A percentile compares a stretch with the other conserved stretches of the same genome.
phyloP scores from a whole-genome alignment of 768 basidiomycete genomes.

The Leucogyrophana mollusca region DNA sequence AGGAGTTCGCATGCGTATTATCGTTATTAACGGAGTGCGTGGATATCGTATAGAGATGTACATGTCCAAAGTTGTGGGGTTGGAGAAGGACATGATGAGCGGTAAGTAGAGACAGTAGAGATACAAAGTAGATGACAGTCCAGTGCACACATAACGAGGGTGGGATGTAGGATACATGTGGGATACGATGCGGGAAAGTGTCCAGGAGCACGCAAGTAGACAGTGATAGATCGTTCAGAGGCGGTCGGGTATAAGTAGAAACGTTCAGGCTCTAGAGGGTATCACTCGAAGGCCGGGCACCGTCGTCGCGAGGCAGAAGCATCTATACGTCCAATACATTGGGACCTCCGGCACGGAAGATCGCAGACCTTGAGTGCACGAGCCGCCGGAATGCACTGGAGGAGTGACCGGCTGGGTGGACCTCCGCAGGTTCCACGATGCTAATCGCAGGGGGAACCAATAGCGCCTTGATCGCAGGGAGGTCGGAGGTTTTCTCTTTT shows the following conservation, averaged over 20 bases:
- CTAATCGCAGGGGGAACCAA: constrained; percentile 16
- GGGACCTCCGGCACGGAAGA: constrained; percentile 34
- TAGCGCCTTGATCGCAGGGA: constrained; percentile 4
- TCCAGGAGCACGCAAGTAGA: constrained; percentile 18
- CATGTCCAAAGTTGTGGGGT: not conserved
- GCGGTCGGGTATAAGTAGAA: no score
- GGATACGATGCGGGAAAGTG: not conserved
- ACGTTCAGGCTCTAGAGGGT: no score
- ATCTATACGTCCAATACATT: constrained; percentile 27
- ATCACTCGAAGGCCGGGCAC: not conserved
- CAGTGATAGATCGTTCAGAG: no score
- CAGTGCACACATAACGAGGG: constrained; percentile 1
- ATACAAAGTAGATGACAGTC: not conserved
- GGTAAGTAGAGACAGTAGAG: not conserved
- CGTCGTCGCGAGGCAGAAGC: constrained; percentile 10
- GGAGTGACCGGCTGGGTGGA: constrained; percentile 24
- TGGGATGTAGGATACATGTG: not conserved
- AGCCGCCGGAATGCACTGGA: constrained; percentile 37
- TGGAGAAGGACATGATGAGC: not conserved
- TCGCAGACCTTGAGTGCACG: constrained; percentile 44
- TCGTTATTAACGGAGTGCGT: not conserved
- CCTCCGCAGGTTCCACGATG: constrained; percentile 24
- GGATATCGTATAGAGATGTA: not conserved
- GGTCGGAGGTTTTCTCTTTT: constrained; percentile 19
- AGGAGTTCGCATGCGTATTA: no score